Evolutionary conservation across 106 monocot species (phyloP).

Genomic region (Agapanthus africanus): DNA sequence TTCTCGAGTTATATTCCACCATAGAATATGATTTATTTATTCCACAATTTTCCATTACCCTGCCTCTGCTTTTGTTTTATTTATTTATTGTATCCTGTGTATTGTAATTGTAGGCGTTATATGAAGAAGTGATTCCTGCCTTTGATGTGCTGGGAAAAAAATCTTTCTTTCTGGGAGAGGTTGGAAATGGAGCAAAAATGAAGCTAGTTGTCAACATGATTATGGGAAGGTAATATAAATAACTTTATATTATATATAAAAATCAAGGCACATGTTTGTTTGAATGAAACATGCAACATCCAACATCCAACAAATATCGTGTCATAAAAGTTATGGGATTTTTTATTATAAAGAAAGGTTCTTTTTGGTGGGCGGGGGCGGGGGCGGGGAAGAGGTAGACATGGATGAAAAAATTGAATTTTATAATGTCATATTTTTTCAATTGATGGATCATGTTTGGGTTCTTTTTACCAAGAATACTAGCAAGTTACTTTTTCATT

Average conservation of each 20-base stretch:
- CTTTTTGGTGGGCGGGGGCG: no score
- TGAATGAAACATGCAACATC: background rate
- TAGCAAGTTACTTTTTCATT: no score
- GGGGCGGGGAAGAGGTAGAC: no score
- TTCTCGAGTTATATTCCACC: background rate
- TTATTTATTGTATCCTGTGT: background rate
- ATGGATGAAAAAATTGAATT: no score
- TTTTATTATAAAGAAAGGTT: no score
- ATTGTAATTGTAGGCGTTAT: conserved; percentile 46
- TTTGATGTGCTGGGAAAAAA: conserved; percentile 92
- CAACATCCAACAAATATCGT: no score
- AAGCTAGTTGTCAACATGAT: conserved; percentile 99
- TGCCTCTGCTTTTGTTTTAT: background rate
- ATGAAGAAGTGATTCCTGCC: conserved; percentile 67
- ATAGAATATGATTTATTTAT: background rate
- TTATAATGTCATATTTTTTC: no score
- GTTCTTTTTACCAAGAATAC: no score
- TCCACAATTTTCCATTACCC: background rate
- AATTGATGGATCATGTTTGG: no score
- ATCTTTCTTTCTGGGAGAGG: conserved; percentile 81
- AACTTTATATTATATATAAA: background rate
- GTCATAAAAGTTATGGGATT: no score
- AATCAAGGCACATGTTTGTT: background rate
- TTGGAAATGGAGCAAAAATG: conserved; percentile 95
- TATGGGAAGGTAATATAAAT: conserved; percentile 92